A percentile compares a stretch with the other conserved stretches of the same genome.
phyloP scores from a whole-genome alignment of 1,139 yeast species.

The Pichia sp. region DNA sequence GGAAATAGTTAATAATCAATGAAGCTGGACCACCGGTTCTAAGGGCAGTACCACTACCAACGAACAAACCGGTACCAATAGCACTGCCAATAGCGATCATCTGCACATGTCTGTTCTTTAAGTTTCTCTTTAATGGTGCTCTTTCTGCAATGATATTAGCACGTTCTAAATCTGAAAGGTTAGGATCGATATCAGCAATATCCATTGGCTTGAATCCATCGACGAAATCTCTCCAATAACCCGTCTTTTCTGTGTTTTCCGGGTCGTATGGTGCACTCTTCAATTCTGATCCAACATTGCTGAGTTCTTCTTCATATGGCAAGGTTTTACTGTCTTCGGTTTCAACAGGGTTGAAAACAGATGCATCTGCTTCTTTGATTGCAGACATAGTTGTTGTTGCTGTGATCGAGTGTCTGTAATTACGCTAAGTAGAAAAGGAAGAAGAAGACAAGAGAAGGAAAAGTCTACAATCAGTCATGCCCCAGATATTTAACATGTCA shows the following conservation, averaged over 20 bases:
- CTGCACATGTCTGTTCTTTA: constrained; percentile 62
- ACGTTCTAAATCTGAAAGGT: constrained; percentile 41
- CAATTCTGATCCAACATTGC: too few relatives aligned
- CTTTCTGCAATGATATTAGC: constrained; percentile 59
- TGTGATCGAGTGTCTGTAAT: too few relatives aligned
- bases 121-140: constrained; percentile 61
- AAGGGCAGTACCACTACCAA: constrained; percentile 62
- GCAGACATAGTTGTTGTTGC: too few relatives aligned
- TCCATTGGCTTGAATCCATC: constrained; percentile 19
- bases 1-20: constrained; percentile 48
- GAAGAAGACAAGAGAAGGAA: too few relatives aligned
- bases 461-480: too few relatives aligned
- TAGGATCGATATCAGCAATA: constrained; percentile 20
- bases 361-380: too few relatives aligned
- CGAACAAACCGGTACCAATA: constrained; percentile 63
- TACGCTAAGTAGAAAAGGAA: too few relatives aligned
- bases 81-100: constrained; percentile 88
- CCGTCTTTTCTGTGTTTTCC: constrained; percentile 1
- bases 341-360: too few relatives aligned
- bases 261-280: too few relatives aligned
- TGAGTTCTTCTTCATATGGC: too few relatives aligned
- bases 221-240: constrained; percentile 14
- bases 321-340: too few relatives aligned
- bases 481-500: too few relatives aligned
- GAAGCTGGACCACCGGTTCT: constrained; percentile 65